Evolutionary conservation across 805 yeast genomes (phyloP).

Genomic region (Wickerhamomyces strasburgensis): DNA sequence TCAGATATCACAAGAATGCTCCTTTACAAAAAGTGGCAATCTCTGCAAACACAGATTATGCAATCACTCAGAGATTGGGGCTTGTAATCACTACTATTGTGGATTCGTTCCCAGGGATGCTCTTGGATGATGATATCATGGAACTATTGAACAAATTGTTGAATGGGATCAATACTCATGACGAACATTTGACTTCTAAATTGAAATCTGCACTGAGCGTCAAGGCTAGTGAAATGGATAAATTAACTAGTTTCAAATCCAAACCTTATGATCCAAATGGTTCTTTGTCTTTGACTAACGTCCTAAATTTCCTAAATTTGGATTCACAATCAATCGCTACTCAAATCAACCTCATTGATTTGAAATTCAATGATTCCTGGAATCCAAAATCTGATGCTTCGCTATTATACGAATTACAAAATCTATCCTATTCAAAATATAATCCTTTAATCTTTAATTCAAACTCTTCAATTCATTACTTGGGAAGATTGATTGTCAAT

Average conservation of each 20-base stretch:
- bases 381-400: conserved; percentile 77
- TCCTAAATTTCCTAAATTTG: conserved; percentile 48
- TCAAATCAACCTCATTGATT: conserved; percentile 63
- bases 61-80: conserved; percentile 47
- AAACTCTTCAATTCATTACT: conserved; percentile 61
- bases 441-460: conserved; percentile 80
- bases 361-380: conserved; percentile 65
- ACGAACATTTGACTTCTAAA: conserved; percentile 41
- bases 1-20: neutral
- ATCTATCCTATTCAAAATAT: conserved; percentile 35
- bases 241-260: conserved; percentile 28
- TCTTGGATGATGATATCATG: conserved; percentile 58
- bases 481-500: conserved; percentile 62
- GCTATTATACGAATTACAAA: conserved; percentile 47
- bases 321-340: conserved; percentile 52
- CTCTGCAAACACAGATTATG: conserved; percentile 30
- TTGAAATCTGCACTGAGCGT: conserved; percentile 49
- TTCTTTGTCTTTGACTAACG: conserved; percentile 25
- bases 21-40: conserved; percentile 19
- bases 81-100: conserved; percentile 51
- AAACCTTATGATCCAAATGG: conserved; percentile 18
- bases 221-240: conserved; percentile 42
- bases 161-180: conserved; percentile 42
- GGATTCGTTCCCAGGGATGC: conserved; percentile 61
- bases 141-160: conserved; percentile 53